Conservation (phyloP, 139 green algal species). For the Limnomonas spitsbergensis region DNA sequence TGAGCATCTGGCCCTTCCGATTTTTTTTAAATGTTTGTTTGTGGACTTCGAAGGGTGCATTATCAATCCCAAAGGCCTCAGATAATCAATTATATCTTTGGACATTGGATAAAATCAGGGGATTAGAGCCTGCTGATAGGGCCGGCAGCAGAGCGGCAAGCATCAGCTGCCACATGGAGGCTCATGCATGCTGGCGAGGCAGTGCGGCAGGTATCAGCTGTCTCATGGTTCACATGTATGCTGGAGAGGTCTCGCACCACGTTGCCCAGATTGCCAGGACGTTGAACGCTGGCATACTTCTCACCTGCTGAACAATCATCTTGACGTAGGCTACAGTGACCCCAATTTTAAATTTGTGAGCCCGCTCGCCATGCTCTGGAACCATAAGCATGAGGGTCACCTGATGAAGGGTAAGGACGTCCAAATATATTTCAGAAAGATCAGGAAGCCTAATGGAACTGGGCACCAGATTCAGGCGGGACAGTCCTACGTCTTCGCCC, state of each 20-base stretch:
- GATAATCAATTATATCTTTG: too few relatives aligned
- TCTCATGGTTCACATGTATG: not conserved
- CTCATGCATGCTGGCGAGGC: not conserved
- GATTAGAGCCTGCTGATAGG: too few relatives aligned
- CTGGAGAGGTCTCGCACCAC: too few relatives aligned
- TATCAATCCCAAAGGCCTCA: too few relatives aligned
- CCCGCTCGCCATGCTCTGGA: not conserved
- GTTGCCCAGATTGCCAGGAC: too few relatives aligned
- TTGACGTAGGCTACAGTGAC: constrained; percentile 53
- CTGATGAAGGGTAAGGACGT: not conserved
- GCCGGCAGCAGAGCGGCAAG: not conserved
- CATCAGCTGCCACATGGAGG: not conserved
- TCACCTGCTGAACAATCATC: constrained; percentile 25
- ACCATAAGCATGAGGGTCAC: not conserved
- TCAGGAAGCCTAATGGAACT: not conserved
- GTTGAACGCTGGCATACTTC: too few relatives aligned
- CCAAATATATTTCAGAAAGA: not conserved
- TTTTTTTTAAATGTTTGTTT: too few relatives aligned
- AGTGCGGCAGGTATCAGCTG: too few relatives aligned
- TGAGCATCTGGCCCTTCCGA: too few relatives aligned
- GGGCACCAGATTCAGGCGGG: not conserved
- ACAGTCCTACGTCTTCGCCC: not conserved
- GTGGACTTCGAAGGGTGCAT: too few relatives aligned
- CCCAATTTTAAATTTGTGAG: constrained; percentile 34
- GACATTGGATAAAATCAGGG: too few relatives aligned